A percentile compares a stretch with the other conserved stretches of the same genome.
These are phyloP conservation scores for Hortaea sp. DNA, from an alignment of 2,329 filamentous ascomycete species.

Conservation along the genomic window DNA sequence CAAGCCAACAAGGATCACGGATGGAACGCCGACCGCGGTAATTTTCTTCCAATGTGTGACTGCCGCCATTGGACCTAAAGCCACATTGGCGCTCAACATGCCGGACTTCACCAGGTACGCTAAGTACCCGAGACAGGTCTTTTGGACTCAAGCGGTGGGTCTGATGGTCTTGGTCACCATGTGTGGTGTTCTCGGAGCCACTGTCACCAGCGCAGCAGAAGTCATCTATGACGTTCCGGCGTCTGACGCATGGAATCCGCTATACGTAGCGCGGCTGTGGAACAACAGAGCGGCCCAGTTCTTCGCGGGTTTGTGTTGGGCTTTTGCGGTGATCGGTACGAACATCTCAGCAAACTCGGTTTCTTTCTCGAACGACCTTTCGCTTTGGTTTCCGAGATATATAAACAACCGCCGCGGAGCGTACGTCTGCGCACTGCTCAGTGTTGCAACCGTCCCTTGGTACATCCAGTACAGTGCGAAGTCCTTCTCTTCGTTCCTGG, in stretches of 20 bases:
- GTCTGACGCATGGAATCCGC: slow-evolving; percentile 34
- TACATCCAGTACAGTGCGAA: slow-evolving; percentile 30
- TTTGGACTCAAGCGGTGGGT: slow-evolving; percentile 33
- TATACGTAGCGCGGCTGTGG: slow-evolving; percentile 30
- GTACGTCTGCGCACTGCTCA: slow-evolving; percentile 29
- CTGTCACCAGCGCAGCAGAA: slow-evolving; percentile 44
- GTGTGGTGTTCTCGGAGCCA: slow-evolving; percentile 43
- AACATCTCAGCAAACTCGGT: slow-evolving; percentile 31
- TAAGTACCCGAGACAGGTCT: slow-evolving; percentile 22
- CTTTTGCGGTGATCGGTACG: slow-evolving; percentile 7
- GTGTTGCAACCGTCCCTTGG: slow-evolving; percentile 30
- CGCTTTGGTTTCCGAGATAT: slow-evolving; percentile 30
- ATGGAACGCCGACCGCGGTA: slow-evolving; percentile 7
- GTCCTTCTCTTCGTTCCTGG: slow-evolving; percentile 32
- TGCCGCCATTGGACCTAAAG: slow-evolving; percentile 10
- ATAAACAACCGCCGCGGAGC: slow-evolving; percentile 28
- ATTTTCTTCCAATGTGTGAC: slow-evolving; percentile 12
- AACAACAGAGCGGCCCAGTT: slow-evolving; percentile 29
- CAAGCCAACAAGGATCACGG: slow-evolving; percentile 9
- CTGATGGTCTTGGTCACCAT: slow-evolving; percentile 38
- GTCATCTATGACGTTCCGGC: slow-evolving; percentile 35
- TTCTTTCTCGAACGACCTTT: slow-evolving; percentile 32
- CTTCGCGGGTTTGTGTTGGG: slow-evolving; percentile 27
- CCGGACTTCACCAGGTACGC: slow-evolving; percentile 19
- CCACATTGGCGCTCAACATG: slow-evolving; percentile 23